Evolutionary conservation across 176 grass and related monocot genomes (phyloP), one percentile per base, ranked within the genome.

Genomic region (Zoysia pacifica): DNA sequence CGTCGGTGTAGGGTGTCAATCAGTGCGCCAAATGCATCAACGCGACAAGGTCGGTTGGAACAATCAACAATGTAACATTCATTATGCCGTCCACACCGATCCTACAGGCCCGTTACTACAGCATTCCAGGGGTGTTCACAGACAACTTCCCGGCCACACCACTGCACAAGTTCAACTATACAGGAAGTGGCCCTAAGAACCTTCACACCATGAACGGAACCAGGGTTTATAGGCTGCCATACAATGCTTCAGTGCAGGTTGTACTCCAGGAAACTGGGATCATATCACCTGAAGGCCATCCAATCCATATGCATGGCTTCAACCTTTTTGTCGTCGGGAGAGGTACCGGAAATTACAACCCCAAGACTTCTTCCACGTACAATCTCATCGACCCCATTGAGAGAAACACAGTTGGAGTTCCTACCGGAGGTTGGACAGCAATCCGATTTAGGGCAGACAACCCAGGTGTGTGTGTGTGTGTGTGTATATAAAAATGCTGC

Each of bases 391-490:
- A 95, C 40, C 90, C 89, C 2, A 40, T 92, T 14, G 93, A 92
- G 78, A 82, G 93, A 68, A 95, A 92, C 65, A 95, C 90, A 44
- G 56, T 92, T 38, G 81, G 79, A 61, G 87, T 95, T 39, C 93
- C 90, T 5, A 76, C 84, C 4, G 93, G 84, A 15, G 90, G 93
- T 51, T 95, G 93, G 93, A 76, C 74, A 35, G 82, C 85, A 42
- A 95, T 95, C 63, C 86, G 87, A 83, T 95, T 95, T 63, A 88
- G 74, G 73, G 87, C 87, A 59, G 79, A 95, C 62, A 95, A 95
- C 60, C 90, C 90, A 86, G 90, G 93, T 94, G 85, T 68, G 37
- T 15, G 58, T 47, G 19, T 55, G 28, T 28, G 28, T 28, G 28
- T 28, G 28, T 28, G 28, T 28, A 28, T 28, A 28, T 28, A 28